Conservation (phyloP, 2,329 filamentous ascomycete genomes). For the Hymenoscyphus fraxineus region DNA sequence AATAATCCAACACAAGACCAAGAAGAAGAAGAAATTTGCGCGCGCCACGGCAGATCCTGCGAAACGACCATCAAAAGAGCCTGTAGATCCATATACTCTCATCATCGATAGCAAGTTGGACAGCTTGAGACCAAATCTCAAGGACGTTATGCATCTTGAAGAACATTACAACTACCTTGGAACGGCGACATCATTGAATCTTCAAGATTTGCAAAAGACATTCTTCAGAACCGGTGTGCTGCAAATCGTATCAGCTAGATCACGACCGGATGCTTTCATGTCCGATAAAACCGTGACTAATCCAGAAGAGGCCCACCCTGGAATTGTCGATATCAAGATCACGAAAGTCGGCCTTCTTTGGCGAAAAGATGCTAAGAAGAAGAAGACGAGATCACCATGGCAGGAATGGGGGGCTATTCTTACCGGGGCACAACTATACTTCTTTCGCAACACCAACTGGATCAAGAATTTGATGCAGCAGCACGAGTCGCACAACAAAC, state of each 20-base stretch:
- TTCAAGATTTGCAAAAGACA: conserved; percentile 77
- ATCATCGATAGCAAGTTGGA: conserved; percentile 90
- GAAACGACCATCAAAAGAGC: conserved; percentile 68
- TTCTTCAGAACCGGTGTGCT: conserved; percentile 90
- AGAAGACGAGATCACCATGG: conserved; percentile 92
- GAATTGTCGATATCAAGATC: conserved; percentile 94
- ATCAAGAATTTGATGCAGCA: conserved; percentile 88
- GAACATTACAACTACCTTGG: conserved; percentile 89
- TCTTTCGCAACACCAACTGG: conserved; percentile 92
- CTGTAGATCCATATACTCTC: conserved; percentile 90
- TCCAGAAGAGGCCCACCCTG: conserved; percentile 80
- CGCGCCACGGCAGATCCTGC: conserved; percentile 60
- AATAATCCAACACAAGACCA: conserved; percentile 65
- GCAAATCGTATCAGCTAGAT: conserved; percentile 92
- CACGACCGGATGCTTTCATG: conserved; percentile 92
- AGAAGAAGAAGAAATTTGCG: conserved; percentile 67
- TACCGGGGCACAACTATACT: conserved; percentile 94
- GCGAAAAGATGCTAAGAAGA: conserved; percentile 92
- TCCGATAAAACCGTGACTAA: conserved; percentile 80
- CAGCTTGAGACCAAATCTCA: conserved; percentile 75
- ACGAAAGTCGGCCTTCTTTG: conserved; percentile 93
- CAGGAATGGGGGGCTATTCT: conserved; percentile 98
- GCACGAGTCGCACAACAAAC: conserved; percentile 75
- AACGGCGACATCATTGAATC: conserved; percentile 69
- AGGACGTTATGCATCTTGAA: conserved; percentile 87